Evolutionary conservation across 257 asterid genomes (phyloP), one percentile per base, ranked within the genome.

Genomic region (Gentiana dahurica): DNA sequence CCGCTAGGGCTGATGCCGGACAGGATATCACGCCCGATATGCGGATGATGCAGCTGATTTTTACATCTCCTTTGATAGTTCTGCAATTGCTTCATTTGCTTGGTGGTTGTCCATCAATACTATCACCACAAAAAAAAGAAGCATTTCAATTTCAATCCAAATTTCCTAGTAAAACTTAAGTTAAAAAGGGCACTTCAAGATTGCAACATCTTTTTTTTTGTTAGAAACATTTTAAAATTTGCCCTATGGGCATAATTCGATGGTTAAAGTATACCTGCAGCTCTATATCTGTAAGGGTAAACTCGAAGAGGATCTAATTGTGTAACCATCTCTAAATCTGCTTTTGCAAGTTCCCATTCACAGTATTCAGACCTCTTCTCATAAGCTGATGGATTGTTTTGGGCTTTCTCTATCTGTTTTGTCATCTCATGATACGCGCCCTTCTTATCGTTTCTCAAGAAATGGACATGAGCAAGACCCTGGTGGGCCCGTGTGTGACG

Each of bases 401-500:
- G 79, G 32, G 99, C 95, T 74, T 86, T 92, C 58, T 82, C 92
- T 41, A 89, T 86, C 77, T 88, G 80, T 67, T 84, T 84, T 0
- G 95, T 88, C 94, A 92, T 92, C 82, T 92, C 99, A 12, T 84
- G 84, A 53, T 86, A 89, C 1, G 99, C 99, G 35, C 95, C 89
- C 49, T 70, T 77, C 69, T 88, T 92, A 53, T 92, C 95, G 34
- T 92, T 75, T 65, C 78, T 83, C 58, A 92, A 73, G 70, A 52
- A 89, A 80, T 89, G 94, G 69, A 89, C 99, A 13, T 97, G 99
- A 45, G 99, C 99, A 51, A 92, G 95, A 62, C 99, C 99, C 60
- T 92, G 97, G 74, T 92, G 97, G 56, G 99, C 99, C 37, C 99
- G 81, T 6, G 97, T 92, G 59, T 89, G 97, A 70, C 87, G 81